phyloP scores from a whole-genome alignment of 805 yeast genomes.

The Cyberlindnera misumaiensis region DNA sequence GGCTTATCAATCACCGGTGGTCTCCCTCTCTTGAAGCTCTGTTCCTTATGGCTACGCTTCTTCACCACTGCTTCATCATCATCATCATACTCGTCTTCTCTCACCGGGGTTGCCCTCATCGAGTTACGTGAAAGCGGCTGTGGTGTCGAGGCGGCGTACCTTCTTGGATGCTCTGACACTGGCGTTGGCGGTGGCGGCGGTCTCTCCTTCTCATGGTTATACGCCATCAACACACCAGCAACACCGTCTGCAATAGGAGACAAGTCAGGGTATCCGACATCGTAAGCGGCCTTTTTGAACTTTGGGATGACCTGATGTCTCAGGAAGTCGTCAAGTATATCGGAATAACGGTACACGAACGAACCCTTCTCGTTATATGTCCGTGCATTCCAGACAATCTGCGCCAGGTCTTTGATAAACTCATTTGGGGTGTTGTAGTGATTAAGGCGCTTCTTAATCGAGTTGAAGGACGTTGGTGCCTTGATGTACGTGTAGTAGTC shows the following conservation, averaged over 20 bases:
- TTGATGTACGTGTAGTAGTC: conserved; percentile 77
- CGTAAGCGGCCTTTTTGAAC: conserved; percentile 27
- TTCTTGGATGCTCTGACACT: neutral
- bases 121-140: conserved; percentile 2
- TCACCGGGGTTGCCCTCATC: conserved; percentile 8
- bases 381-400: conserved; percentile 86
- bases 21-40: conserved; percentile 60
- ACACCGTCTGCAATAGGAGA: conserved; percentile 13
- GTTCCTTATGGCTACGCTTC: conserved; percentile 14
- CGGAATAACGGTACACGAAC: conserved; percentile 61
- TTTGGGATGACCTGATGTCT: conserved; percentile 30
- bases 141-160: neutral
- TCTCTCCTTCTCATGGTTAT: conserved; percentile 6
- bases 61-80: conserved; percentile 7
- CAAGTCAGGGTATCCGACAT: conserved; percentile 34
- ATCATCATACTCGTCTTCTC: conserved; percentile 11
- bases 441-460: conserved; percentile 53
- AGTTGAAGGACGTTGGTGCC: conserved; percentile 76
- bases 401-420: conserved; percentile 72
- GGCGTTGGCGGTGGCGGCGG: conserved; percentile 3
- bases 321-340: conserved; percentile 36
- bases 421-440: conserved; percentile 56
- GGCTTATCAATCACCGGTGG: conserved; percentile 91
- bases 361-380: conserved; percentile 71
- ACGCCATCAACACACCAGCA: conserved; percentile 18